Evolutionary conservation across 129 eudicot species (phyloP), one percentile per base, ranked within the genome.

Genomic region (Escallonia rubra): DNA sequence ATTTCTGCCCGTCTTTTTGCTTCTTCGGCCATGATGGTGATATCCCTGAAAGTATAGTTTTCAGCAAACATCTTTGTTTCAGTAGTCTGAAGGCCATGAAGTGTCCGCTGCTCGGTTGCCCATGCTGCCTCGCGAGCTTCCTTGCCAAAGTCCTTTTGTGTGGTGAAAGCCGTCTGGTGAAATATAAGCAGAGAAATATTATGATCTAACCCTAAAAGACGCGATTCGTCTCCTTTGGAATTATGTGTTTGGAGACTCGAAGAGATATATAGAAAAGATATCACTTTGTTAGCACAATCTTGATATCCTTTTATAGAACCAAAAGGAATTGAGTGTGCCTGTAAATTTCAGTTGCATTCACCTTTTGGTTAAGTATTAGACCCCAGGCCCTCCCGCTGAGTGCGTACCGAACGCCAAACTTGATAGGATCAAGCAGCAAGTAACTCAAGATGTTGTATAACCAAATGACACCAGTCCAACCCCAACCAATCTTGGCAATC

Each of bases 401-500:
- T 16, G 73, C 68, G 48, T 69, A 69, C 63, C 76, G 23, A 10
- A 70, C 73, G 0, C 40, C 60, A 41, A 74, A 79, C 56, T 79
- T 79, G 59, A 79, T 64, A 16, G 72, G 75, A 60, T 79, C 84
- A 14, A 79, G 84, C 4, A 64, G 66, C 4, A 79, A 2, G 69
- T 74, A 79, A 7, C 63, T 55, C 40, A 79, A 7, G 2, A 66
- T 45, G 12, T 73, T 79, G 66, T 61, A 79, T 58, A 74, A 23
- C 34, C 34, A 23, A 23, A 23, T 23, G 34, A 23, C 1, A 23
- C 34, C 34, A 23, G 34, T 23, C 84, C 84, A 79, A 3, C 73
- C 84, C 84, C 84, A 79, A 10, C 84, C 84, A 3, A 79, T 79
- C 7, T 43, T 56, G 34, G 69, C 70, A 15, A 79, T 80, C 11